Evolutionary conservation across 1,284 basidiomycete species (phyloP), one percentile per base, ranked within the genome.

Genomic region (Tilletia setariae): DNA sequence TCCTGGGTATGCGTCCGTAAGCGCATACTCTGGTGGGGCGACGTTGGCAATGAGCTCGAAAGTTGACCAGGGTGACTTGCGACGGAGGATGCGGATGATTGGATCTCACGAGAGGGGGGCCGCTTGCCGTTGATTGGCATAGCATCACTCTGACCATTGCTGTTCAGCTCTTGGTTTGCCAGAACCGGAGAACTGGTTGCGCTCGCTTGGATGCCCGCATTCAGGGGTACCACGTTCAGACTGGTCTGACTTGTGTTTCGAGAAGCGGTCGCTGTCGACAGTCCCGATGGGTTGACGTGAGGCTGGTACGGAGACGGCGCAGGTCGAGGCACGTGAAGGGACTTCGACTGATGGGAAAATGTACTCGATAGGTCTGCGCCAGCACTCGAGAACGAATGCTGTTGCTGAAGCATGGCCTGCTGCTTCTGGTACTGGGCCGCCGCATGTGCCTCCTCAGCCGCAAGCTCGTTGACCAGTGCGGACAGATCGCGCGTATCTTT

Each of bases 401-500:
- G 56, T 30, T 32, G 25, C n/a, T 30, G 56, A 23, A 53, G 21
- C 30, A 30, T 30, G 56, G 30, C 30, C 51, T 21, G 21, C 21
- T 25, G 51, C 56, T 61, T 25, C 28, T 61, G 56, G 56, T 61
- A 30, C 25, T 13, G 19, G 4, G 25, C 28, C 4, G 56, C 56
- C 4, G 56, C 28, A 19, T 25, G 28, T 8, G 56, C 56, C n/a
- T 61, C 56, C 28, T 61, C 56, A 9, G 56, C 56, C n/a, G 56
- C 56, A 21, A 61, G 56, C 56, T 61, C 56, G 28, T 21, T 61
- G 56, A 61, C 56, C 19, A 61, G 56, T 3, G 56, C 56, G 35
- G 56, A 61, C 0, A 61, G 56, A 40, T 61, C 56, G 56, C 56
- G 56, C 6, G 56, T 61, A 16, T 61, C 56, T 40, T 61, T 61